Percentiles rank a stretch among this genome's conserved stretches.
These are phyloP conservation scores for grape (Vitis vinifera) DNA, from an alignment of 164 flowering plant genomes.

Conservation along the genomic window ASM3070453v1 NC_081813.1:4008501-4009000, in stretches of 20 bases:
- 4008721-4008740: constrained; percentile 56
- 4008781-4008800: constrained; percentile 52
- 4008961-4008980: constrained; percentile 77
- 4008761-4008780: constrained; percentile 66
- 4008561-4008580: constrained; percentile 23
- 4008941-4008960: constrained; percentile 40
- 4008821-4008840: constrained; percentile 56
- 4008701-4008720: constrained; percentile 40
- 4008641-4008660: constrained; percentile 8
- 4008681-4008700: constrained; percentile 48
- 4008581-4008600: constrained; percentile 45
- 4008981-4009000: constrained; percentile 75
- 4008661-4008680: constrained; percentile 27
- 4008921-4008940: constrained; percentile 44
- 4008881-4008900: constrained; percentile 43
- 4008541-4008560: constrained; percentile 36
- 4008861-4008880: constrained; percentile 44
- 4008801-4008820: constrained; percentile 61
- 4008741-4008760: constrained; percentile 41
- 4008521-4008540: constrained; percentile 46
- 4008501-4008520: constrained; percentile 25
- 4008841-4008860: constrained; percentile 45
- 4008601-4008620: constrained; percentile 82
- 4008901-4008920: constrained; percentile 29
- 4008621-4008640: constrained; percentile 54